Evolutionary conservation across 2,329 filamentous ascomycete genomes (phyloP).

Genomic region (Thermochaetoides dissita): DNA sequence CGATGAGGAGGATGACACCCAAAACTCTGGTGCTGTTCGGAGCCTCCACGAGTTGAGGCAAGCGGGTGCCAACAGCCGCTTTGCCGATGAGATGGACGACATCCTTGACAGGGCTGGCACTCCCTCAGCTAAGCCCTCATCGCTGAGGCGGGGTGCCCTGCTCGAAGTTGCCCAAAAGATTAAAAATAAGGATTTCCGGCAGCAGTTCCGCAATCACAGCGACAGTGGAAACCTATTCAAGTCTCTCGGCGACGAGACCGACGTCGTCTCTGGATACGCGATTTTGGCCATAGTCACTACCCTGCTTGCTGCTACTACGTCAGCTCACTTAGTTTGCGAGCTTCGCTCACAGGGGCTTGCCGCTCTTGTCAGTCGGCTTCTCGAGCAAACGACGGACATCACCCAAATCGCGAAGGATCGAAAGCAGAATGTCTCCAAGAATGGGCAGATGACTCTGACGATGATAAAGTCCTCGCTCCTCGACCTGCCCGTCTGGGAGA

Average conservation of each 20-base stretch:
- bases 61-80: slow-evolving; percentile 52
- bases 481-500: slow-evolving; percentile 46
- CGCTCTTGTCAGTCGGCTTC: slow-evolving; percentile 39
- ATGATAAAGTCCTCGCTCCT: slow-evolving; percentile 40
- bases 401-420: slow-evolving; percentile 47
- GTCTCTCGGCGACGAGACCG: slow-evolving; percentile 43
- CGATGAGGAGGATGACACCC: slow-evolving; percentile 30
- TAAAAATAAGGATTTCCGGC: slow-evolving; percentile 47
- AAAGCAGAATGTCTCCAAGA: slow-evolving; percentile 54
- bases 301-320: slow-evolving; percentile 46
- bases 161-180: slow-evolving; percentile 47
- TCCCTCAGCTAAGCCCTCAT: slow-evolving; percentile 31
- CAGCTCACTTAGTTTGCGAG: slow-evolving; percentile 44
- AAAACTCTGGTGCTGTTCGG: slow-evolving; percentile 37
- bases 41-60: slow-evolving; percentile 53
- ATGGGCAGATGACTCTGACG: slow-evolving; percentile 41
- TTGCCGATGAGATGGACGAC: slow-evolving; percentile 52
- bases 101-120: slow-evolving; percentile 45
- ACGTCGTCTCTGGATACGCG: slow-evolving; percentile 48
- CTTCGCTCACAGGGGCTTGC: slow-evolving; percentile 41
- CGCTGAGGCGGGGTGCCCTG: slow-evolving; percentile 42
- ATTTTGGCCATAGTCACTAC: slow-evolving; percentile 50
- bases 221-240: slow-evolving; percentile 56
- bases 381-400: slow-evolving; percentile 42
- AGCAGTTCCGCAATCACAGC: slow-evolving; percentile 60